Percentiles rank a stretch among this genome's conserved stretches.
These are phyloP conservation scores for Penicillium sp. DNA, from an alignment of 2,329 filamentous ascomycete species.

Conservation along the genomic window DNA sequence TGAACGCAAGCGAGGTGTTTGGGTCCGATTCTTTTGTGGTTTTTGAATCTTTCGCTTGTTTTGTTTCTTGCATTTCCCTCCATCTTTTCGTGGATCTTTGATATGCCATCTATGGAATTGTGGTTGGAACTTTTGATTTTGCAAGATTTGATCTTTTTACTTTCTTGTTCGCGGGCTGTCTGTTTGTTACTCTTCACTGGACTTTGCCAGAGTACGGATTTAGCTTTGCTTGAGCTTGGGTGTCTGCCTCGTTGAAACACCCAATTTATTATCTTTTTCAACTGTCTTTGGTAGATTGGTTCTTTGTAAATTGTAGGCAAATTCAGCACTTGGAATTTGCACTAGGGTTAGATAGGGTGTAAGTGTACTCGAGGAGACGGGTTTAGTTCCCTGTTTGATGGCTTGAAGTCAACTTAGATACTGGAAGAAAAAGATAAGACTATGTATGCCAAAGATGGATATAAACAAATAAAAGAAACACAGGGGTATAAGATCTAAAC, in stretches of 20 bases:
- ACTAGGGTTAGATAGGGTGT: too few relatives aligned
- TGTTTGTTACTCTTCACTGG: background rate
- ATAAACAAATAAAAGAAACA: background rate
- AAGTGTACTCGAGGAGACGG: too few relatives aligned
- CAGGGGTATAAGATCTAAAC: background rate
- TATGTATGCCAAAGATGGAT: background rate
- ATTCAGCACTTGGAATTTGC: too few relatives aligned
- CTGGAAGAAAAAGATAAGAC: too few relatives aligned
- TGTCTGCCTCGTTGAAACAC: background rate
- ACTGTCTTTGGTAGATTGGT: background rate
- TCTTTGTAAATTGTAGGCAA: background rate
- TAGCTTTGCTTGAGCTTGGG: background rate
- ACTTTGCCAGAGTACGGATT: background rate
- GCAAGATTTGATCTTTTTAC: background rate
- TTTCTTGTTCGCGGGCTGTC: background rate
- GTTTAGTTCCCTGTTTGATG: too few relatives aligned
- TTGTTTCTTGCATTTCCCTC: background rate
- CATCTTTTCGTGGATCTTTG: background rate
- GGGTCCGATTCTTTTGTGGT: slow-evolving; percentile 15
- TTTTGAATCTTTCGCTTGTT: background rate
- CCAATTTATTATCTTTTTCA: slow-evolving; percentile 1
- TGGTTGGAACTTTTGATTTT: background rate
- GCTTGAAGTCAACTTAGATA: too few relatives aligned
- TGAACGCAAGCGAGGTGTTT: slow-evolving; percentile 25
- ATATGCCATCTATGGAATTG: background rate